Base-by-base conservation (phyloP, 148 eudicot species). In the Beta vulgaris region DNA sequence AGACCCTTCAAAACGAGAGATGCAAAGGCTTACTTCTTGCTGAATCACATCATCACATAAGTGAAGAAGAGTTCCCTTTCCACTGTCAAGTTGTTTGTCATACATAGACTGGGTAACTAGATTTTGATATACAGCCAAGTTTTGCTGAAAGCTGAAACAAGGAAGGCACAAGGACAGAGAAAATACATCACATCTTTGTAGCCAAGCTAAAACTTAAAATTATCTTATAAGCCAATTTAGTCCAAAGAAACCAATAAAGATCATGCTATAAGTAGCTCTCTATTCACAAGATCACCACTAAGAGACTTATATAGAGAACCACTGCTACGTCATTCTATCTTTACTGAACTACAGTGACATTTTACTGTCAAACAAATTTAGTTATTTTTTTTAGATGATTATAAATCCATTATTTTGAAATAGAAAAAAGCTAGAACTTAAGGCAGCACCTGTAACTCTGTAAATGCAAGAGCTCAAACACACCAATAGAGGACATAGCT, bases 51-150 rank as follows among this genome's bases (percentile, higher is more conserved):
- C 98, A 84, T 93, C 86, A 69, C 89, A 88, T 44, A 86, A 77
- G 81, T 89, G 91, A 66, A 89, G 89, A 85, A 95, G 97, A 73
- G 99, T 95, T 79, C 99, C 98, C 82, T 83, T 90, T 84, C 99
- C 97, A 76, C 98, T 92, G 83, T 95, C 98, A 48, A 95, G 85
- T 79, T 95, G 98, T 79, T 95, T 95, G 83, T 95, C 98, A 78
- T 95, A 95, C 99, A 95, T 95, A 40, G 97, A 95, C 78, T 92
- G 91, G 29, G 99, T 95, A 53, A 92, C 93, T 81, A 95, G 75
- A 76, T 87, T 95, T 85, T 77, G 94, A 83, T 95, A 95, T 21
- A 86, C 76, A 76, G 89, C 92, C 94, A 95, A 75, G 81, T 92
- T 95, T 79, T 82, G 86, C 81, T 95, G 97, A 87, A 92, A 95